Base-by-base conservation (phyloP, 2,329 filamentous ascomycete species). In the Talaromyces sp. region DNA sequence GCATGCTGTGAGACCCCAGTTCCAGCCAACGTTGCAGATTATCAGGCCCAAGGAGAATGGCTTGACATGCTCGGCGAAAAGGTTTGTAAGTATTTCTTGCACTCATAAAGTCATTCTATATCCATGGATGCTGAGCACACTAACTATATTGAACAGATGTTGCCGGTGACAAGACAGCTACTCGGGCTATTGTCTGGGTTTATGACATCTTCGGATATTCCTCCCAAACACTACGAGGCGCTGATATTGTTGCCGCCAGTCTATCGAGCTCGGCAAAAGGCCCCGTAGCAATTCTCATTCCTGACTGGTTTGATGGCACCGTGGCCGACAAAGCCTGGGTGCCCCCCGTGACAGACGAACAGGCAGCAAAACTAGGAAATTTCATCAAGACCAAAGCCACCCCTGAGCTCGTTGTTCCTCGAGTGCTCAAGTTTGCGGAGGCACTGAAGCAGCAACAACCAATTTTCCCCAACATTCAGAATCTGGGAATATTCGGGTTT, bases 171-270 rank as follows among this genome's bases (percentile, higher is more conserved):
- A 58, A 58, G 33, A 43, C 35, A 8, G 57, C 57, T 10, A 55
- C 51, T 7, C 51, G 57, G 8, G 57, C 51, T 5, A 48, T 58
- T 25, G 10, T 58, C 36, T 58, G 43, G 50, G 51, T 58, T n/a
- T 58, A 40, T 9, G 86, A 89, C 72, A 86, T 88, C 69, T 88
- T 88, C 66, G 85, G 86, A 65, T 61, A 74, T 46, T 85, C 57
- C 81, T 67, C 81, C 82, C 87, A 89, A 73, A 86, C 86, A 2
- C 61, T 89, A 15, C 86, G 89, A 70, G 87, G 86, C 22, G 84
- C 85, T 61, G 87, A 90, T 65, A 68, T 75, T 7, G 69, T 80
- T 2, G 57, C 57, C 22, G n/a, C 46, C 8, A 21, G 19, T 41
- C 43, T 55, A 0, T 58, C 51, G 19, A 35, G 28, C 68, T 77